Evolutionary conservation across 1,284 basidiomycete genomes (phyloP), one percentile per base, ranked within the genome.

Genomic region (Ustilago sp.): DNA sequence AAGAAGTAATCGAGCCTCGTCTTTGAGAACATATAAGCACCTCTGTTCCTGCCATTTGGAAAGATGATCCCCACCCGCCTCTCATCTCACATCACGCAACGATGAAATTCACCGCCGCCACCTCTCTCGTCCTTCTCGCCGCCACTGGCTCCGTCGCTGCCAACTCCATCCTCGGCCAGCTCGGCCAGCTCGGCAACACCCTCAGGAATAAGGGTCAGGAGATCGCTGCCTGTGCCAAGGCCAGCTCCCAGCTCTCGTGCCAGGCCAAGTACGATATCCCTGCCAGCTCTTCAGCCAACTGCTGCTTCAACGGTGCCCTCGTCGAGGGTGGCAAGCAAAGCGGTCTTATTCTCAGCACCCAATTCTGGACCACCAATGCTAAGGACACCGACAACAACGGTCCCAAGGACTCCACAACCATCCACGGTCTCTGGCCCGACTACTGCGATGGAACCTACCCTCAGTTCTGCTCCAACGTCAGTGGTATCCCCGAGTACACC

Each of bases 351-450:
- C 85, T 93, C 72, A 88, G 90, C 79, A 91, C 91, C 0, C 91
- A 92, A 77, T 91, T 90, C 83, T 92, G 91, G 91, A 93, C 92
- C 12, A 91, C 91, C 3, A 86, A 92, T 13, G 92, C 92, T 2
- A 89, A 89, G 77, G 88, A 88, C 61, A 89, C 89, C 64, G 92
- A 91, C 91, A 90, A 89, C 12, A 90, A 93, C 58, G 86, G 93
- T 9, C 92, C 92, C 6, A 89, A 89, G 79, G 87, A 88, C 59
- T 90, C 89, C 64, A 93, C 91, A 90, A 90, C 89, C 8, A 91
- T 93, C 58, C 91, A 92, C 57, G 80, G 87, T 58, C 67, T 86
- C 19, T 92, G 92, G 77, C 91, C 92, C 0, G 91, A 93, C 81
- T 91, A 91, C 81, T 92, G 92, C 79, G 90, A 79, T 35, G 92